phyloP scores from a whole-genome alignment of 805 yeast genomes.

The Saccharomycopsis oosterbeekiorum region DNA sequence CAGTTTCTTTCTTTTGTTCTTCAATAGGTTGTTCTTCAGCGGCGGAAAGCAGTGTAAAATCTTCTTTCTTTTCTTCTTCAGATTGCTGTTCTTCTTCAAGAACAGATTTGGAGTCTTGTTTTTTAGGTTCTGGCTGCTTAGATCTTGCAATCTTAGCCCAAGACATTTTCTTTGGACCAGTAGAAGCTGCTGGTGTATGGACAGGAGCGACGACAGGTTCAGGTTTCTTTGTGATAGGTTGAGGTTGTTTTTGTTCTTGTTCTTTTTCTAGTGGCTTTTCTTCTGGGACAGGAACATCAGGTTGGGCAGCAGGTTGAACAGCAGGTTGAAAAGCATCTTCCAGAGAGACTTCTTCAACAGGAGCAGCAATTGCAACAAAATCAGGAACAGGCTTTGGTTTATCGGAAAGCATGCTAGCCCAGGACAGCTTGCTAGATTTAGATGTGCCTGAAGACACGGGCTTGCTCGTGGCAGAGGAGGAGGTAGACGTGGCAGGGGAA shows the following conservation, averaged over 20 bases:
- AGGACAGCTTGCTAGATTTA: slow-evolving; percentile 19
- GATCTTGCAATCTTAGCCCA: slow-evolving; percentile 26
- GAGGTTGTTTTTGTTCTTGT: not conserved
- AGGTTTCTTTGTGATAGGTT: not conserved
- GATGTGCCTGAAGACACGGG: not conserved
- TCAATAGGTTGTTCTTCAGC: not conserved
- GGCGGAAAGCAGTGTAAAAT: not conserved
- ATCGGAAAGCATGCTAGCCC: slow-evolving; percentile 24
- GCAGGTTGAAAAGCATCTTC: slow-evolving; percentile 1
- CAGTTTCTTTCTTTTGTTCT: slow-evolving; percentile 10
- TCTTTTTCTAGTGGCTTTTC: slow-evolving; percentile 6
- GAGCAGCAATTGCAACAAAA: slow-evolving; percentile 13
- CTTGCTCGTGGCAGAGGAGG: not conserved
- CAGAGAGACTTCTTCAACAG: slow-evolving; percentile 17
- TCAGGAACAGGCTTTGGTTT: slow-evolving; percentile 21
- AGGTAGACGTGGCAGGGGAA: not conserved
- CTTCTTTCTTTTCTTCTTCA: slow-evolving; percentile 7
- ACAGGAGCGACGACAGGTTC: slow-evolving; percentile 20
- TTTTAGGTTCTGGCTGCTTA: slow-evolving; percentile 17
- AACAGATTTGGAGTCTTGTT: slow-evolving; percentile 11
- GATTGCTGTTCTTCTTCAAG: slow-evolving; percentile 7
- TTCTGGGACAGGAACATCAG: not conserved
- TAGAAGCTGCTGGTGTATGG: slow-evolving; percentile 22
- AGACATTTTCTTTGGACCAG: slow-evolving; percentile 22
- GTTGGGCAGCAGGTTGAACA: not conserved